These are phyloP conservation scores for Arthrobotrys megalospora DNA, from an alignment of 2,329 filamentous ascomycete genomes.

Conservation along the genomic window DNA sequence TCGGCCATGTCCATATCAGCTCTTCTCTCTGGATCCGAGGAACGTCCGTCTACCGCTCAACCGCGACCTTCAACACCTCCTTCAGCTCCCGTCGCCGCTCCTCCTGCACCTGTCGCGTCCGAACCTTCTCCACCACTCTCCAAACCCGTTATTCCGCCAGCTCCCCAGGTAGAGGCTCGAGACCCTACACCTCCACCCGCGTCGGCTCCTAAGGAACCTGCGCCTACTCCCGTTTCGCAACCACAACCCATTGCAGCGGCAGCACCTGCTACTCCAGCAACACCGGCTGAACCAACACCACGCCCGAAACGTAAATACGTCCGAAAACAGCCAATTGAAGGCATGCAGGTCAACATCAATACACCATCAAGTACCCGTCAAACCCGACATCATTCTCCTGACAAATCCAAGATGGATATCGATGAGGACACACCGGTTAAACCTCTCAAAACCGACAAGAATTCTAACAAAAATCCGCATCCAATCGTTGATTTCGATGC, in stretches of 20 bases:
- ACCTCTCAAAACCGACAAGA: conserved; percentile 48
- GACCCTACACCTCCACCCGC: conserved; percentile 32
- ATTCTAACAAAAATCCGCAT: conserved; percentile 33
- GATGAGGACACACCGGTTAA: conserved; percentile 56
- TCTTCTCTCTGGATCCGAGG: conserved; percentile 45
- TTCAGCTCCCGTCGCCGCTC: conserved; percentile 2
- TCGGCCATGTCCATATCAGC: conserved; percentile 59
- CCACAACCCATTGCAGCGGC: conserved; percentile 30
- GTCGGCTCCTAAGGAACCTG: conserved; percentile 28
- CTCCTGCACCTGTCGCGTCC: conserved; percentile 41
- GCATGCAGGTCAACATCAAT: conserved; percentile 38
- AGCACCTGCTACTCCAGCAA: conserved; percentile 30
- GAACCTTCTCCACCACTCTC: conserved; percentile 35
- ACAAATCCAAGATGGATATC: conserved; percentile 51
- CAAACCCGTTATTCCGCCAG: conserved; percentile 16
- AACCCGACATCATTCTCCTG: conserved; percentile 51
- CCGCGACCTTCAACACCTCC: conserved; percentile 46
- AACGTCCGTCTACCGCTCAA: conserved; percentile 44
- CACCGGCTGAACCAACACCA: conserved; percentile 44
- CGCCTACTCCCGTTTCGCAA: conserved; percentile 34
- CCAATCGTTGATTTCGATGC: conserved; percentile 55
- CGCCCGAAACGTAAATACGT: conserved; percentile 58
- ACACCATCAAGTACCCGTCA: conserved; percentile 46
- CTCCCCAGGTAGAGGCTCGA: conserved; percentile 35
- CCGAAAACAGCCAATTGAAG: conserved; percentile 42